Percentiles rank a stretch among this genome's conserved stretches.
phyloP scores from a whole-genome alignment of 164 flowering plant genomes.

The Euptelea pleiosperma region DNA sequence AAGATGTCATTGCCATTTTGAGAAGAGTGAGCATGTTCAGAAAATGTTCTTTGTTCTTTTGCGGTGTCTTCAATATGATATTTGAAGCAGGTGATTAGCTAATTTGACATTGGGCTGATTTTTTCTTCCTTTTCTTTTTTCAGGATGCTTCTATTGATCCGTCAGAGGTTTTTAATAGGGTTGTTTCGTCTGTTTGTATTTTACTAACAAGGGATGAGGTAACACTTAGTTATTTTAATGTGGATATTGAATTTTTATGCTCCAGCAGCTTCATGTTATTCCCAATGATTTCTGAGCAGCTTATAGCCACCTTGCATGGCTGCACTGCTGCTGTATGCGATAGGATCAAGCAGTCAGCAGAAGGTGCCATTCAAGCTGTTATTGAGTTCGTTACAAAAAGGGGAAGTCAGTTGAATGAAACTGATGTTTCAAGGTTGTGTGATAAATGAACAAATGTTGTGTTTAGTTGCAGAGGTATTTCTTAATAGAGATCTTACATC shows the following conservation, averaged over 20 bases:
- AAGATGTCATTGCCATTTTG: conserved; percentile 92
- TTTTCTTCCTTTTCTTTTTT: conserved; percentile 11
- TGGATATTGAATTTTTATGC: not conserved
- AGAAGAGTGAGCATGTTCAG: conserved; percentile 60
- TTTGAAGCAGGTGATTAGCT: not conserved
- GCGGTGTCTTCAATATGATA: conserved; percentile 4
- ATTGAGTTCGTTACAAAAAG: conserved; percentile 75
- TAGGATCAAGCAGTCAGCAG: conserved; percentile 85
- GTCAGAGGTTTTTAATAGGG: conserved; percentile 91
- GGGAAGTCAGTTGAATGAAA: conserved; percentile 73
- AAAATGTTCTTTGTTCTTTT: not conserved
- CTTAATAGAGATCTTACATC: conserved; percentile 2
- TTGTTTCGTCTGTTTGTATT: conserved; percentile 79
- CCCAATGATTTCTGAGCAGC: conserved; percentile 42
- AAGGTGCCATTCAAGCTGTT: conserved; percentile 88
- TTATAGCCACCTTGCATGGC: conserved; percentile 66
- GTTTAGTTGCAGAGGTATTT: not conserved
- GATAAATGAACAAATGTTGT: not conserved
- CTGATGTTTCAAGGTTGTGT: conserved; percentile 70
- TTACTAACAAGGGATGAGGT: conserved; percentile 86
- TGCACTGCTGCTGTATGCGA: conserved; percentile 83
- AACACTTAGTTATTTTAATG: not conserved
- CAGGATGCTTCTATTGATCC: conserved; percentile 99
- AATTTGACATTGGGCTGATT: not conserved
- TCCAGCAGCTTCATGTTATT: conserved; percentile 2